A percentile compares a stretch with the other conserved stretches of the same genome.
Conservation (phyloP, 73 alveolate genomes). For the Paraurostyla sp. region DNA sequence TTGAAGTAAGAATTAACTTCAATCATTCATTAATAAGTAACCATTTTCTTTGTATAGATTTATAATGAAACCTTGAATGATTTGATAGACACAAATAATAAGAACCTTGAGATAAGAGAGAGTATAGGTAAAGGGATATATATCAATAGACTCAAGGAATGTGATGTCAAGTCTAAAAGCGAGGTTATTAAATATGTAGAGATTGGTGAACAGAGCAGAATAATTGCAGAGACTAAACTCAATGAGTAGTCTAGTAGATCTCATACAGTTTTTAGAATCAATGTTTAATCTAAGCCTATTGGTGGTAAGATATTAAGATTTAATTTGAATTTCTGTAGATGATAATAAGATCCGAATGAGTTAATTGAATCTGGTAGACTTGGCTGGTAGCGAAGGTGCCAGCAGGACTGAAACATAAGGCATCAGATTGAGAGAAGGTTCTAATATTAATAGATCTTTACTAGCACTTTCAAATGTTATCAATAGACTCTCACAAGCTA, state of each 20-base stretch:
- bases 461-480: conserved; percentile 87
- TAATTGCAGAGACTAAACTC: conserved; percentile 89
- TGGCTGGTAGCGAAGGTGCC: conserved; percentile 98
- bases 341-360: conserved; percentile 76
- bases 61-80: conserved; percentile 89
- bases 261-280: conserved; percentile 88
- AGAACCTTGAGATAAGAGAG: conserved; percentile 86
- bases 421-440: conserved; percentile 91
- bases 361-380: conserved; percentile 89
- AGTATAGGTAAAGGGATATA: conserved; percentile 79
- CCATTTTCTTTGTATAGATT: conserved; percentile 50
- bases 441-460: conserved; percentile 84
- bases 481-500: conserved; percentile 79
- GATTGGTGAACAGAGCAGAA: conserved; percentile 86
- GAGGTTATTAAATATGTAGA: conserved; percentile 79
- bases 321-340: background rate
- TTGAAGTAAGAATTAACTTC: conserved; percentile 70
- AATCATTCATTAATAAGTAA: background rate
- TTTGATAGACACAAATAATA: conserved; percentile 81
- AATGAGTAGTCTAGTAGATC: conserved; percentile 89
- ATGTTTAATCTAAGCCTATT: conserved; percentile 69
- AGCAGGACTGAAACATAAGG: conserved; percentile 91
- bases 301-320: conserved; percentile 57
- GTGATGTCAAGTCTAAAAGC: conserved; percentile 68
- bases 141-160: conserved; percentile 84